phyloP scores from a whole-genome alignment of 345 rosid genomes.

The Rhodomyrtus tomentosa region DNA sequence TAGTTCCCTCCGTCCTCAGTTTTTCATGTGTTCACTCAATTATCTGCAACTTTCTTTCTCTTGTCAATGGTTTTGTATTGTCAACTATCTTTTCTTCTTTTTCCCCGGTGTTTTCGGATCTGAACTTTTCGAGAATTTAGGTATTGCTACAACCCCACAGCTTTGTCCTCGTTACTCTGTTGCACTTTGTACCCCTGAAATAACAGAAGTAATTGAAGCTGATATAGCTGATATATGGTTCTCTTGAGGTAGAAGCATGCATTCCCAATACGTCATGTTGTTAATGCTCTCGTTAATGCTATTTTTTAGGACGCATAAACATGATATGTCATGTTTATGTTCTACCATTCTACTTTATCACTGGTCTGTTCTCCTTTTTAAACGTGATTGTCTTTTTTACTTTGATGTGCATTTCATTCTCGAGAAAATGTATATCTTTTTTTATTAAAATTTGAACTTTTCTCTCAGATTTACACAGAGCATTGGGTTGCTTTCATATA shows the following conservation, averaged over 20 bases:
- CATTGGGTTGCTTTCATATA: slow-evolving; percentile 86
- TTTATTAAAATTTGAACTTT: slow-evolving; percentile 5
- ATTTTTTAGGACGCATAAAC: not conserved
- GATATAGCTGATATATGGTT: not conserved
- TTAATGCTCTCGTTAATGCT: not conserved
- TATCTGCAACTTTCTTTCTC: not conserved
- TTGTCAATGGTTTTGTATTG: not conserved
- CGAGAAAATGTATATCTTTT: not conserved
- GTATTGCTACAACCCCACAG: not conserved
- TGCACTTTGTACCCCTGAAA: not conserved
- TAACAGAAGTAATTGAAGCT: no score
- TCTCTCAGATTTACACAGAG: slow-evolving; percentile 69
- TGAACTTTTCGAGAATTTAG: not conserved
- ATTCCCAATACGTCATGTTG: not conserved
- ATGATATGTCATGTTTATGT: not conserved
- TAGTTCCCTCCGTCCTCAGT: not conserved
- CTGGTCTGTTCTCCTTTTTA: not conserved
- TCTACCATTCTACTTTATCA: not conserved
- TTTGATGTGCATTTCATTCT: not conserved
- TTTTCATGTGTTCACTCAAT: not conserved
- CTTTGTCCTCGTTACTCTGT: not conserved
- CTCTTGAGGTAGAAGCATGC: not conserved
- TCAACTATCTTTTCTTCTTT: not conserved
- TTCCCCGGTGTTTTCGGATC: not conserved
- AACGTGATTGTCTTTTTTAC: not conserved